A percentile compares a stretch with the other conserved stretches of the same genome.
Conservation (phyloP, 2,329 filamentous ascomycete genomes). For the Clarireedia paspali region DNA sequence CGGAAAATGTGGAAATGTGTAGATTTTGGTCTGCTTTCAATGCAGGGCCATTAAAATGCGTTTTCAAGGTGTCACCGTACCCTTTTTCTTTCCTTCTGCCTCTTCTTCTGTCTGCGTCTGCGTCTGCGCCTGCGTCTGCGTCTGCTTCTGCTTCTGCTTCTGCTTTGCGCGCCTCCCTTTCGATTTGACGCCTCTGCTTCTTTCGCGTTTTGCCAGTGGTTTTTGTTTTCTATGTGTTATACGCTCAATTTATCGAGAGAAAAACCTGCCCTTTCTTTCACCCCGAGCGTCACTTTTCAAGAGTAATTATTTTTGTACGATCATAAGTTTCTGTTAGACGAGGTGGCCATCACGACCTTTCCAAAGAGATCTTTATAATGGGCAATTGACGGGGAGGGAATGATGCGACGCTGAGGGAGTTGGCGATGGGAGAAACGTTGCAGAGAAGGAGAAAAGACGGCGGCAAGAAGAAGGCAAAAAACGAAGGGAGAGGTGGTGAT, state of each 20-base stretch:
- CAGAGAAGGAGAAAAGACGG: neutral
- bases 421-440: neutral
- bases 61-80: slow-evolving; percentile 30
- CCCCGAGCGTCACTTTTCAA: slow-evolving; percentile 7
- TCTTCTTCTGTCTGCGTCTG: neutral
- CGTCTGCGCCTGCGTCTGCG: neutral
- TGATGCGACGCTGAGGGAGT: neutral
- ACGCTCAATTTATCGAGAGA: slow-evolving; percentile 5
- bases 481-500: neutral
- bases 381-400: slow-evolving; percentile 13
- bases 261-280: slow-evolving; percentile 12
- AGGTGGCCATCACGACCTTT: slow-evolving; percentile 21
- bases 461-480: neutral
- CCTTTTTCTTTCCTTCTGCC: slow-evolving; percentile 17
- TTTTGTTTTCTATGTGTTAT: slow-evolving; percentile 14
- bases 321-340: slow-evolving; percentile 8
- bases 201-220: neutral
- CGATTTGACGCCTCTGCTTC: neutral
- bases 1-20: neutral
- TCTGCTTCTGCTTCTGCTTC: neutral
- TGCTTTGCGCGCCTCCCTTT: neutral
- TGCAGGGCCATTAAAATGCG: slow-evolving; percentile 13
- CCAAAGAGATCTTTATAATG: slow-evolving; percentile 11
- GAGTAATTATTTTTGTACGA: slow-evolving; percentile 29
- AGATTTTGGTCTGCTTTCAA: slow-evolving; percentile 10